phyloP scores from a whole-genome alignment of 805 yeast genomes.

The Wickerhamia fluorescens region DNA sequence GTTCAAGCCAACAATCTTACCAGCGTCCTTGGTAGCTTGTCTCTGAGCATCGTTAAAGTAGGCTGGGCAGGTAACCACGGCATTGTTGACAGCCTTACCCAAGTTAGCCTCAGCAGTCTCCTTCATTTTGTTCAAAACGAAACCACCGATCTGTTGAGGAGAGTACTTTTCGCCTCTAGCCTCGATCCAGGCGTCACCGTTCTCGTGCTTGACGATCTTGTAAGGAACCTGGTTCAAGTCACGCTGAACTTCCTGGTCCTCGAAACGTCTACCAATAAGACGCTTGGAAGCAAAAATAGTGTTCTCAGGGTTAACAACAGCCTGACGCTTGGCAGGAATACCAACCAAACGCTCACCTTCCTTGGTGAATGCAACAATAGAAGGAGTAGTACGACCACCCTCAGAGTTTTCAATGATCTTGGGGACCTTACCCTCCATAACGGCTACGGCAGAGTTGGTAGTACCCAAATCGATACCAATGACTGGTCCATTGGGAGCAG shows the following conservation, averaged over 20 bases:
- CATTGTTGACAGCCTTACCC: conserved; percentile 81
- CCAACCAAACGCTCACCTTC: conserved; percentile 91
- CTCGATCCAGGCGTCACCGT: conserved; percentile 96
- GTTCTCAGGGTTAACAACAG: conserved; percentile 89
- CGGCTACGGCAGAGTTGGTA: conserved; percentile 84
- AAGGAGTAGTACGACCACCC: conserved; percentile 71
- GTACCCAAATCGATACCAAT: conserved; percentile 86
- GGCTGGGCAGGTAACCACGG: conserved; percentile 88
- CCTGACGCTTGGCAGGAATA: conserved; percentile 93
- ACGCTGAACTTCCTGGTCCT: conserved; percentile 84
- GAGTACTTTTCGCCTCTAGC: conserved; percentile 84
- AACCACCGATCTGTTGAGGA: conserved; percentile 94
- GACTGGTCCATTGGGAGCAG: conserved; percentile 44
- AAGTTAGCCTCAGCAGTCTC: conserved; percentile 93
- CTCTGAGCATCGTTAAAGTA: conserved; percentile 88
- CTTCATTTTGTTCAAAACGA: conserved; percentile 91
- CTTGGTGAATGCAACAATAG: conserved; percentile 89
- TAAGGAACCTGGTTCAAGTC: conserved; percentile 85
- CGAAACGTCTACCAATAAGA: conserved; percentile 87
- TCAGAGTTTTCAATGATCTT: conserved; percentile 71
- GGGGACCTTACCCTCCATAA: conserved; percentile 73
- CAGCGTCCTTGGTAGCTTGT: conserved; percentile 95
- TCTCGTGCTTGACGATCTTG: conserved; percentile 80
- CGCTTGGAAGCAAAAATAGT: conserved; percentile 93
- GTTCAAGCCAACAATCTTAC: conserved; percentile 92